A percentile compares a stretch with the other conserved stretches of the same genome.
Conservation (phyloP, 495 filamentous ascomycete genomes). For the Pseudevernia furfuracea region DNA sequence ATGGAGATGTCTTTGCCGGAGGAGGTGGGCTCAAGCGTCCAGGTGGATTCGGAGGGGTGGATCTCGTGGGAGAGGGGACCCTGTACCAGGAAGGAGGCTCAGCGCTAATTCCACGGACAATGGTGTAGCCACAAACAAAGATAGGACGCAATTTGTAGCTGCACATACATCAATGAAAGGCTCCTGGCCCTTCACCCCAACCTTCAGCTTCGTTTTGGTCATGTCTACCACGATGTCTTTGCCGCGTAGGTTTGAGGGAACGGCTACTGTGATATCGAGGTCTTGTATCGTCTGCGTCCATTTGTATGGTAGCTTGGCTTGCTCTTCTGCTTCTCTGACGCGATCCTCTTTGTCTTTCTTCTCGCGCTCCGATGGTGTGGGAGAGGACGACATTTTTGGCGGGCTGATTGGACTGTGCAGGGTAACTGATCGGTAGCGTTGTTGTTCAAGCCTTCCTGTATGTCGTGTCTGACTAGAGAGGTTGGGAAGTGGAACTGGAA, state of each 20-base stretch:
- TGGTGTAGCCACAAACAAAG: neutral
- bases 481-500: too few relatives aligned
- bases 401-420: neutral
- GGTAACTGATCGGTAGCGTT: neutral
- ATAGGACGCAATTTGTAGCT: slow-evolving; percentile 1
- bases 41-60: slow-evolving; percentile 77
- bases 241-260: slow-evolving; percentile 75
- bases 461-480: too few relatives aligned
- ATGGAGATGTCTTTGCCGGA: slow-evolving; percentile 70
- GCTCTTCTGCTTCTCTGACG: slow-evolving; percentile 75
- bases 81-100: slow-evolving; percentile 36
- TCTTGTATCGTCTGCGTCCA: slow-evolving; percentile 96
- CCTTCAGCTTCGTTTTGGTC: slow-evolving; percentile 68
- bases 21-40: slow-evolving; percentile 73
- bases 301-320: slow-evolving; percentile 89
- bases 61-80: slow-evolving; percentile 78
- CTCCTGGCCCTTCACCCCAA: slow-evolving; percentile 81
- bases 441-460: too few relatives aligned
- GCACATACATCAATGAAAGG: slow-evolving; percentile 70
- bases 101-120: too few relatives aligned
- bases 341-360: slow-evolving; percentile 58
- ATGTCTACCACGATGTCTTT: slow-evolving; percentile 76
- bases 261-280: slow-evolving; percentile 67
- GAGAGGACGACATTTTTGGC: slow-evolving; percentile 34
- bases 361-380: slow-evolving; percentile 45